Base-by-base conservation (phyloP, 2,329 filamentous ascomycete species). In the Curvularia sp. region DNA sequence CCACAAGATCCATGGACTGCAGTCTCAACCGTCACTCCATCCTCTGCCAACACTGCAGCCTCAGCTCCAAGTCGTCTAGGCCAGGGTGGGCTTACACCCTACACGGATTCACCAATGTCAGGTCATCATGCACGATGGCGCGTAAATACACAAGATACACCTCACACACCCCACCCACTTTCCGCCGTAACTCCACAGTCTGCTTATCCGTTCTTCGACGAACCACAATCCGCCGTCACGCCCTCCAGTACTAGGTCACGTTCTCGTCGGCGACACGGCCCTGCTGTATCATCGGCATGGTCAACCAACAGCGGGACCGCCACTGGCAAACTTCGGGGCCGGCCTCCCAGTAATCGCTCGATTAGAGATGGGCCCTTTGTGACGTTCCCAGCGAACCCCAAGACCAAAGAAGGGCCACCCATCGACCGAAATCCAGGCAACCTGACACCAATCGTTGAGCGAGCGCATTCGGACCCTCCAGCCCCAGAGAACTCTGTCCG, bases 221-320 rank as follows among this genome's bases (percentile, higher is more conserved):
- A 92, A 62, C 89, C 91, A 9, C 87, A 84, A 48, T 93, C 92
- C 0, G 90, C 91, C 3, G 81, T 91, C n/a, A 90, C 89, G 3
- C 87, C 89, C 1, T 86, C 84, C 51, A 74, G 74, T 46, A 71
- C 77, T 12, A 76, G 77, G 34, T 88, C 83, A 61, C 77, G 84
- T 57, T 76, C 81, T 5, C 77, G 84, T 53, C 82, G 89, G 54
- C 86, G 91, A 3, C 90, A 96, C 73, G 93, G 93, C 0, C 90
- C 92, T 0, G 92, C 91, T 6, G 92, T 97, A 0, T 97, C 93
- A 0, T 97, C 93, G 9, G 93, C 93, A 0, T 97, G 93, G 93
- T 87, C 89, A 54, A 87, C 87, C 62, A 86, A 84, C 57, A 85
- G 85, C 15, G 81, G 83, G 38, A 82, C 87, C 12, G 80, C 85